These are phyloP conservation scores for Neurospora sp. DNA, from an alignment of 495 filamentous ascomycete genomes.

Conservation along the genomic window DNA sequence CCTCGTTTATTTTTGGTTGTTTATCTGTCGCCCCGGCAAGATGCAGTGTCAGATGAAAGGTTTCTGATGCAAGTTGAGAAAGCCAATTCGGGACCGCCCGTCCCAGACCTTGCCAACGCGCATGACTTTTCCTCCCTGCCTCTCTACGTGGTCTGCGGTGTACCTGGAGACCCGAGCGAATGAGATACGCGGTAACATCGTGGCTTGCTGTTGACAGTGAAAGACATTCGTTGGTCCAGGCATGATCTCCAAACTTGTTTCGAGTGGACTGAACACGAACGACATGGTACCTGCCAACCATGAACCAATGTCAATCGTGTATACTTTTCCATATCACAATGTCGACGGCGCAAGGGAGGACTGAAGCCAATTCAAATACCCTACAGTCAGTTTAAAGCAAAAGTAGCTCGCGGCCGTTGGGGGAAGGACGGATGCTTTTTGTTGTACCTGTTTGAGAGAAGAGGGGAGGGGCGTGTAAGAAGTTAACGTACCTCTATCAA, in stretches of 20 bases:
- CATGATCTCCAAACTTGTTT: neutral
- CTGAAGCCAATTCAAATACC: neutral
- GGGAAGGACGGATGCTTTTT: neutral
- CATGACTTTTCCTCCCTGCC: neutral
- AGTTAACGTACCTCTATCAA: neutral
- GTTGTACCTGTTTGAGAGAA: neutral
- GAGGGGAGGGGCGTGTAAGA: neutral
- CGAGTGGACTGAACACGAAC: neutral
- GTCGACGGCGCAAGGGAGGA: neutral
- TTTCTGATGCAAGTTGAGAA: neutral
- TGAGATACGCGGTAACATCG: neutral
- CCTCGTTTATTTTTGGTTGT: neutral
- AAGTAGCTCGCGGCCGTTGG: neutral
- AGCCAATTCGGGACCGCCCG: neutral
- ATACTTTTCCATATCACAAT: neutral
- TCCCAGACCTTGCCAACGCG: neutral
- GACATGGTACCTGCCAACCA: neutral
- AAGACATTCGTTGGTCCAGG: neutral
- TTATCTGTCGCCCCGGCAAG: neutral
- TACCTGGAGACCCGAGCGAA: neutral
- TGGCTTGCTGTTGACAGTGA: neutral
- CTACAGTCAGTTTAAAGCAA: neutral
- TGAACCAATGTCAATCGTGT: neutral
- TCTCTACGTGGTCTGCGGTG: neutral
- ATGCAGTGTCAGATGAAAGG: neutral